Evolutionary conservation across 768 basidiomycete genomes (phyloP).

Genomic region (Phaeolepiota aurea): DNA sequence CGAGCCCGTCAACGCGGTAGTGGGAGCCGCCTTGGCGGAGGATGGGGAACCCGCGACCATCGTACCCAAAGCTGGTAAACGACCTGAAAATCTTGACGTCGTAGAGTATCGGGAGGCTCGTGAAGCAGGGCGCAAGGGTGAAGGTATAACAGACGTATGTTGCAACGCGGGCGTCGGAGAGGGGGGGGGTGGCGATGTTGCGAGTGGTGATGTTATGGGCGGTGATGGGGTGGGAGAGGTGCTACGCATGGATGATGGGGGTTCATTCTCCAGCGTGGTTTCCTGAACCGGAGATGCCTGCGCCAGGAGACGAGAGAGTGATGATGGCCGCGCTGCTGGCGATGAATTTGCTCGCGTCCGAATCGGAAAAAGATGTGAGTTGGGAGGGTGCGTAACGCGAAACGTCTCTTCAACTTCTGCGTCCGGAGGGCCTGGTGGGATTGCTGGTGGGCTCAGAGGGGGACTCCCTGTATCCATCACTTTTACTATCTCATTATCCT

Average conservation of each 20-base stretch:
- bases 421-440: conserved; percentile 56
- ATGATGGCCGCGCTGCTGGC: conserved; percentile 66
- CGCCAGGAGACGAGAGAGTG: conserved; percentile 70
- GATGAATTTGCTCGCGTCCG: conserved; percentile 61
- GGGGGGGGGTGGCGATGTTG: conserved; percentile 27
- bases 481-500: conserved; percentile 31
- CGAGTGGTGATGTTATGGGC: conserved; percentile 22
- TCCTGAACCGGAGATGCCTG: conserved; percentile 54
- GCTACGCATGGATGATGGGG: too few species aligned
- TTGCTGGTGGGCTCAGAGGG: conserved; percentile 24
- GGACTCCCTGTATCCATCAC: conserved; percentile 15
- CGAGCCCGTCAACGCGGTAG: conserved; percentile 59
- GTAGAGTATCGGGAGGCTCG: conserved; percentile 63
- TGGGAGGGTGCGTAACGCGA: conserved; percentile 54
- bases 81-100: conserved; percentile 61
- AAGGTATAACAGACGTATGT: conserved; percentile 26
- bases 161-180: conserved; percentile 26
- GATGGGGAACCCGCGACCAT: conserved; percentile 30
- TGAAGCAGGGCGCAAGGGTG: conserved; percentile 65
- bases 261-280: neutral
- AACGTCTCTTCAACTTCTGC: conserved; percentile 72
- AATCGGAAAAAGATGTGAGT: conserved; percentile 56
- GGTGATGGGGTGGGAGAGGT: conserved; percentile 20
- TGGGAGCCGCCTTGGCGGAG: conserved; percentile 51
- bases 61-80: conserved; percentile 51